These are phyloP conservation scores for Cercospora sp. DNA, from an alignment of 2,329 filamentous ascomycete genomes.

Conservation along the genomic window DNA sequence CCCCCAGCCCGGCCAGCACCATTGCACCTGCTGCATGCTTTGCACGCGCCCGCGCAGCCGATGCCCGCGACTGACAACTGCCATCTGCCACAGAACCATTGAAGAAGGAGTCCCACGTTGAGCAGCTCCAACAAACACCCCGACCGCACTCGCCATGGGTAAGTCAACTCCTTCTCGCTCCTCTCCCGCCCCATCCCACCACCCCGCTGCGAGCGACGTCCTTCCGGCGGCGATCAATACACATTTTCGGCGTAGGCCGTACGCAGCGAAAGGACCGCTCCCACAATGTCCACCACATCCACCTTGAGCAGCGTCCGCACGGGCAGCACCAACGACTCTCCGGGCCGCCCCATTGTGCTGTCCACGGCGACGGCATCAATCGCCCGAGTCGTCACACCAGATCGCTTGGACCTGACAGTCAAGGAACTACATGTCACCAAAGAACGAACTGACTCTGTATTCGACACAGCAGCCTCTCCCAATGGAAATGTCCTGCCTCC, in stretches of 20 bases:
- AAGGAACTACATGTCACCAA: slow-evolving; percentile 13
- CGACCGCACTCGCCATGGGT: slow-evolving; percentile 38
- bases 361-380: slow-evolving; percentile 26
- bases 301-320: slow-evolving; percentile 21
- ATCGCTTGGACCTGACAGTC: slow-evolving; percentile 27
- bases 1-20: slow-evolving; percentile 3
- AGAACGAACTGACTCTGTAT: slow-evolving; percentile 14
- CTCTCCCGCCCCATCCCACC: slow-evolving; percentile 24
- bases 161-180: slow-evolving; percentile 32
- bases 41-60: background rate
- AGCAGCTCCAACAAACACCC: slow-evolving; percentile 25
- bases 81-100: slow-evolving; percentile 21
- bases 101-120: slow-evolving; percentile 32
- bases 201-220: slow-evolving; percentile 22
- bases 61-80: slow-evolving; percentile 27
- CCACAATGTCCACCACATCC: slow-evolving; percentile 27
- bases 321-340: slow-evolving; percentile 19
- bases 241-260: slow-evolving; percentile 22
- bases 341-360: slow-evolving; percentile 22
- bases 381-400: slow-evolving; percentile 27
- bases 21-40: slow-evolving; percentile 20
- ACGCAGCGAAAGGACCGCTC: slow-evolving; percentile 7
- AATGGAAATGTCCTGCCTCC: slow-evolving; percentile 47
- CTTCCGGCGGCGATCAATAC: slow-evolving; percentile 21
- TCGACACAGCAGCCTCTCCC: slow-evolving; percentile 45